Conservation (phyloP, 495 filamentous ascomycete species). For the Penicillium parvum region DNA sequence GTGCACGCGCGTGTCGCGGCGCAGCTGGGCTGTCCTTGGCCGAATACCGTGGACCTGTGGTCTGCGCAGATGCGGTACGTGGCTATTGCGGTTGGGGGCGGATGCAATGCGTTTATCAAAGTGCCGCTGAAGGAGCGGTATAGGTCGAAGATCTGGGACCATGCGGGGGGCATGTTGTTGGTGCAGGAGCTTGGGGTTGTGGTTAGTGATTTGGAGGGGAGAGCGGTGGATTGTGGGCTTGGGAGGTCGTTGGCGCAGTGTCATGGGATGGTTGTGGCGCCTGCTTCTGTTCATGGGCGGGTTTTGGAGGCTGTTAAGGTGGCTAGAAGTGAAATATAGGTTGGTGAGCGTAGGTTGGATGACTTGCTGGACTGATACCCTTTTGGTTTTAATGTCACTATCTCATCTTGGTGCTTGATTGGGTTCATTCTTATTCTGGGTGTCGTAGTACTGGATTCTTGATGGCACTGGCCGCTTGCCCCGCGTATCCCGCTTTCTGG, state of each 20-base stretch:
- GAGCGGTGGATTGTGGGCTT: slow-evolving; percentile 34
- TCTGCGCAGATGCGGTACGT: slow-evolving; percentile 64
- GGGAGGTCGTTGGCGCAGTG: slow-evolving; percentile 37
- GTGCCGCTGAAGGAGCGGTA: slow-evolving; percentile 50
- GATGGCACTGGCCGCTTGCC: too few relatives aligned
- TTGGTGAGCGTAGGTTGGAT: too few relatives aligned
- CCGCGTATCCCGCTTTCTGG: too few relatives aligned
- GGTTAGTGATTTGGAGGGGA: slow-evolving; percentile 58
- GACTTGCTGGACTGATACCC: too few relatives aligned
- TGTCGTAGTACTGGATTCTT: too few relatives aligned
- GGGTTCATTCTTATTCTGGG: too few relatives aligned
- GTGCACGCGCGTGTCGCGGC: slow-evolving; percentile 47
- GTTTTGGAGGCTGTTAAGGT: slow-evolving; percentile 36
- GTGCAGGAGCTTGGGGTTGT: slow-evolving; percentile 61
- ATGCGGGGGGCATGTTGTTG: slow-evolving; percentile 64
- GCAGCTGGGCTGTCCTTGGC: slow-evolving; percentile 43
- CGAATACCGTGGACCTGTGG: slow-evolving; percentile 51
- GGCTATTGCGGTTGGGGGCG: slow-evolving; percentile 50
- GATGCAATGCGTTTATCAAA: slow-evolving; percentile 59
- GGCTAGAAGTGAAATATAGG: slow-evolving; percentile 5
- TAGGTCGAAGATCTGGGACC: slow-evolving; percentile 67
- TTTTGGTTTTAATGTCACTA: too few relatives aligned
- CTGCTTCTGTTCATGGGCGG: slow-evolving; percentile 32
- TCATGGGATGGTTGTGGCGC: slow-evolving; percentile 44
- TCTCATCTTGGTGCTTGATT: too few relatives aligned